A percentile compares a stretch with the other conserved stretches of the same genome.
Evolutionary conservation across 305 asterid species (phyloP).

Genomic region (Striga hermonthica): DNA sequence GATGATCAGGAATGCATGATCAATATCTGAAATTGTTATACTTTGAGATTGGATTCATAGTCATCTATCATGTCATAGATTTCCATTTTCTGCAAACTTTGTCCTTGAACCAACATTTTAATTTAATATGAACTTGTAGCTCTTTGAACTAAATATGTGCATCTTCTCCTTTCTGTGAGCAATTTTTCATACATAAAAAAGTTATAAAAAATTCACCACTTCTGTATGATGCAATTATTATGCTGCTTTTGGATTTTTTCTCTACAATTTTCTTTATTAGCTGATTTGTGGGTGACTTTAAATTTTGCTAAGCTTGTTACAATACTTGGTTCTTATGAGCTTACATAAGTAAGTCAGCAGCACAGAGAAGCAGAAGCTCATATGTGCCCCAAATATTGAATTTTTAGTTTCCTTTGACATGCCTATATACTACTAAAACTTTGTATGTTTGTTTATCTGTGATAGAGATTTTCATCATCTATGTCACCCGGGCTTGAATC

Average conservation of each 20-base stretch:
- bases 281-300: conserved; percentile 8
- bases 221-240: not conserved
- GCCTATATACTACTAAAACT: conserved; percentile 4
- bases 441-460: not conserved
- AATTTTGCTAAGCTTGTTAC: conserved; percentile 7
- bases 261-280: not conserved
- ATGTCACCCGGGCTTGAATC: conserved; percentile 19
- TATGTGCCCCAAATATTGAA: conserved; percentile 10
- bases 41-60: conserved; percentile 16
- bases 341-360: conserved; percentile 10
- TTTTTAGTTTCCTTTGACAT: conserved; percentile 22
- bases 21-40: conserved; percentile 22
- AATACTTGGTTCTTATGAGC: conserved; percentile 11
- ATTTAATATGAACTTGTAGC: not conserved
- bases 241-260: not conserved
- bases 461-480: conserved; percentile 13
- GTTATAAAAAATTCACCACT: not conserved
- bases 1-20: conserved; percentile 7
- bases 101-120: conserved; percentile 13
- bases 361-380: conserved; percentile 17
- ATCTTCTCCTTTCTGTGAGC: conserved; percentile 13
- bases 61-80: not conserved
- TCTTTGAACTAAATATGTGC: conserved; percentile 14
- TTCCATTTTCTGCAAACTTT: conserved; percentile 5
- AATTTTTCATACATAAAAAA: conserved; percentile 4